These are phyloP conservation scores for Wickerhamiella brachini DNA, from an alignment of 805 yeast species.

Conservation along the genomic window DNA sequence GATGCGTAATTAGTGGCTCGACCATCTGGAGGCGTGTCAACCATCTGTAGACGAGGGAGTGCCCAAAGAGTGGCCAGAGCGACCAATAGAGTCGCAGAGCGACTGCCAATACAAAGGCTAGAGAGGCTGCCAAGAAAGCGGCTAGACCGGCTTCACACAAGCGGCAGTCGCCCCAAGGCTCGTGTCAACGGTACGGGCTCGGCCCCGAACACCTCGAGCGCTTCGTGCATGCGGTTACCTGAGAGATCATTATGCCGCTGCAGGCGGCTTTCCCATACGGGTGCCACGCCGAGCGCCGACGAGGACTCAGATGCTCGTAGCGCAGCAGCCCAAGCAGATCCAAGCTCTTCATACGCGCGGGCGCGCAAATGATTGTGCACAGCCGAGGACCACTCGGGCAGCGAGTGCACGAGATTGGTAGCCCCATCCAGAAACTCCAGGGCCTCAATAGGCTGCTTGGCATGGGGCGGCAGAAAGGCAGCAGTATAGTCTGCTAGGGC, in stretches of 20 bases:
- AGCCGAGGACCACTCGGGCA: slow-evolving; percentile 50
- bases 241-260: slow-evolving; percentile 13
- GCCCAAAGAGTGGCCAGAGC: too few relatives aligned
- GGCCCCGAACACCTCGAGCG: slow-evolving; percentile 2
- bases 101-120: too few relatives aligned
- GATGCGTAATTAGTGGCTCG: too few relatives aligned
- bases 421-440: slow-evolving; percentile 51
- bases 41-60: too few relatives aligned
- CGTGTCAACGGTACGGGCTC: neutral
- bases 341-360: slow-evolving; percentile 48
- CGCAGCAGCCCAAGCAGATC: slow-evolving; percentile 36
- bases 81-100: too few relatives aligned
- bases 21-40: too few relatives aligned
- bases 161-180: neutral
- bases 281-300: slow-evolving; percentile 10
- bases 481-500: slow-evolving; percentile 64
- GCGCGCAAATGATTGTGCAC: slow-evolving; percentile 30
- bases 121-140: too few relatives aligned
- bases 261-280: slow-evolving; percentile 15
- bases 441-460: slow-evolving; percentile 37
- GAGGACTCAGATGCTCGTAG: slow-evolving; percentile 9
- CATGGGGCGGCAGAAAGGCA: slow-evolving; percentile 59
- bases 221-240: slow-evolving; percentile 11
- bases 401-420: slow-evolving; percentile 41
- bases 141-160: too few relatives aligned